Conservation (phyloP, 768 basidiomycete genomes). For the Tulasnella sp. region DNA sequence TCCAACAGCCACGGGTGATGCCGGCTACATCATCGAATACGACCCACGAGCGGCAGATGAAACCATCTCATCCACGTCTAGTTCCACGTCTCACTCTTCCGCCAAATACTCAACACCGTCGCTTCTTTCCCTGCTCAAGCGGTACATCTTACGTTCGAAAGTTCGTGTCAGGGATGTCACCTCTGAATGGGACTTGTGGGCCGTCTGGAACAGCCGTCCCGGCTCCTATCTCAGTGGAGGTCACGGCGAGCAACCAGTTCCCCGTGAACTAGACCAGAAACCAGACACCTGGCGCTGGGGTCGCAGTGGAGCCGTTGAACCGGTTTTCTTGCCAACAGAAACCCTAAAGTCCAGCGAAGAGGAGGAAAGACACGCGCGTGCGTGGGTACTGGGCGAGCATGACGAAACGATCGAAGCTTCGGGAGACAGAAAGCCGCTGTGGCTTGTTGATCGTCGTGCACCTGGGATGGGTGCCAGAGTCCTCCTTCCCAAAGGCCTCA, state of each 20-base stretch:
- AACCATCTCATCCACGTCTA: conserved; percentile 19
- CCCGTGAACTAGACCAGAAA: too few relatives aligned
- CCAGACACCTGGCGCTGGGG: conserved; percentile 43
- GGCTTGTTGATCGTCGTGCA: conserved; percentile 53
- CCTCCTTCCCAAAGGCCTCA: conserved; percentile 54
- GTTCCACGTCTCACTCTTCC: conserved; percentile 16
- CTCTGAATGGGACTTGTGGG: conserved; percentile 68
- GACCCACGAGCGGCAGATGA: conserved; percentile 38
- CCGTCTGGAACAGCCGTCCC: conserved; percentile 62
- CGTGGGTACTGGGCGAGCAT: neutral
- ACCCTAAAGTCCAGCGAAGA: neutral
- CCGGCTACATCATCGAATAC: conserved; percentile 58
- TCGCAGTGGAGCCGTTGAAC: conserved; percentile 65
- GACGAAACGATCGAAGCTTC: neutral
- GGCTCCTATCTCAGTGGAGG: neutral
- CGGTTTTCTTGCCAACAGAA: conserved; percentile 40
- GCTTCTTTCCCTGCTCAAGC: conserved; percentile 61
- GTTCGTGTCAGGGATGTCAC: conserved; percentile 72
- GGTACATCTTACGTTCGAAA: conserved; percentile 77
- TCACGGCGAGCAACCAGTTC: too few relatives aligned
- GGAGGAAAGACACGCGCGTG: neutral
- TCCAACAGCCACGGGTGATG: conserved; percentile 29
- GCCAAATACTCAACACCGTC: conserved; percentile 27
- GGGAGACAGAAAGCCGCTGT: conserved; percentile 1
- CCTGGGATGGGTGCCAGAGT: conserved; percentile 68